Base-by-base conservation (phyloP, 2,329 filamentous ascomycete species). In the Neonectria ditissima region DNA sequence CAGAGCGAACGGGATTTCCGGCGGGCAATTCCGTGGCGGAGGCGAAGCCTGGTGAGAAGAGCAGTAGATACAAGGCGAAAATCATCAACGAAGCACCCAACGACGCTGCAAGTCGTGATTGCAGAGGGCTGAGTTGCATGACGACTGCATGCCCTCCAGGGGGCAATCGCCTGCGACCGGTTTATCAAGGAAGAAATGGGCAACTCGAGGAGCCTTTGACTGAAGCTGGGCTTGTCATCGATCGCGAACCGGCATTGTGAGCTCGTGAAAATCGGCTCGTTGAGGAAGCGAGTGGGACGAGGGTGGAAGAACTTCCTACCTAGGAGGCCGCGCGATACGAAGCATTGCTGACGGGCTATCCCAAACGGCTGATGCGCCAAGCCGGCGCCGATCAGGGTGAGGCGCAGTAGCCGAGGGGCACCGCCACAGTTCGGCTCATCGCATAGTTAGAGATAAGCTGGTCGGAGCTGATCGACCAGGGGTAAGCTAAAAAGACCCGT, bases 31-130 rank as follows among this genome's bases (percentile, higher is more conserved):
- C 88, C 56, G 84, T 81, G 10, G 91, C 91, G 69, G 90, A 84
- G 48, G 88, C 91, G 67, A 89, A 84, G 56, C 83, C 82, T 18
- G 86, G 85, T 47, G 84, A 84, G 61, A 86, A 85, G 39, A 92
- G 81, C 26, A 87, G 77, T 61, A 91, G 79, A 74, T 89, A 91
- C 44, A 93, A 76, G 11, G 41, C 58, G 22, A 69, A 39, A 54
- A 92, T 77, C 54, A 91, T 74, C 30, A 87, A 78, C 32, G 88
- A 87, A 57, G 89, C 87, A 72, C 86, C 81, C 56, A 91, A 76
- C 61, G 90, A 92, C 72, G 89, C 88, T 75, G 87, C 86, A 74
- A 93, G 86, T 75, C 91, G 90, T 80, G 89, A 91, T 81, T 92
- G 92, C 70, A 92, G 81, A 73, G 86, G 88, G 76, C 86, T 89